Conservation (phyloP, 306 rosid genomes). For the Geum urbanum region DNA sequence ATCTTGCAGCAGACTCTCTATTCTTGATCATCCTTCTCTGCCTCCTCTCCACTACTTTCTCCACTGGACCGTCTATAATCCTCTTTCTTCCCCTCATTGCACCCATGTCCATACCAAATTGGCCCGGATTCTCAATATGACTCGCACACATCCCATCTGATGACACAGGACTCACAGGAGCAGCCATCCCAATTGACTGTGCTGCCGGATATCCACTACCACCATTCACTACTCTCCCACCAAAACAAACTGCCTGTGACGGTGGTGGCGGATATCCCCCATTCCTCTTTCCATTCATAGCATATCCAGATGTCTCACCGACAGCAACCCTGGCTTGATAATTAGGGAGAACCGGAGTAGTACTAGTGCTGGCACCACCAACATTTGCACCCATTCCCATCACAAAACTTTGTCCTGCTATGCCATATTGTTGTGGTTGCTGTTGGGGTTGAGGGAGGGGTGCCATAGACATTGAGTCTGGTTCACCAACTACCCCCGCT, state of each 20-base stretch:
- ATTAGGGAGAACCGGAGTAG: slow-evolving; percentile 27
- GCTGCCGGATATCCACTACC: slow-evolving; percentile 43
- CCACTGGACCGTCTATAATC: slow-evolving; percentile 70
- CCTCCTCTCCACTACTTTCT: slow-evolving; percentile 88
- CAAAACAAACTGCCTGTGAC: slow-evolving; percentile 36
- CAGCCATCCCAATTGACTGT: slow-evolving; percentile 38
- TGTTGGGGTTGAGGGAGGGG: slow-evolving; percentile 19
- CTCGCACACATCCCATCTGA: slow-evolving; percentile 54
- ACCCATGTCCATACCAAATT: slow-evolving; percentile 58
- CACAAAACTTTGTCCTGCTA: slow-evolving; percentile 31
- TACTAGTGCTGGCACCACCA: slow-evolving; percentile 10
- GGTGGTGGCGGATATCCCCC: slow-evolving; percentile 26
- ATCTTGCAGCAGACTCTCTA: slow-evolving; percentile 92
- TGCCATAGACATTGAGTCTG: not conserved
- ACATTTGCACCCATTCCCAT: slow-evolving; percentile 28
- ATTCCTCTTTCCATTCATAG: slow-evolving; percentile 46
- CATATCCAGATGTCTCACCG: slow-evolving; percentile 49
- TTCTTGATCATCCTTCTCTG: slow-evolving; percentile 98
- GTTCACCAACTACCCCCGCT: slow-evolving; percentile 82
- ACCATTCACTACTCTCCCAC: slow-evolving; percentile 60
- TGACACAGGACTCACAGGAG: slow-evolving; percentile 59
- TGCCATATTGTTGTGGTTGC: slow-evolving; percentile 37
- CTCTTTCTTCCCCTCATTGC: slow-evolving; percentile 73
- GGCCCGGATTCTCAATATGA: slow-evolving; percentile 42
- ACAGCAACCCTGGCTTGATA: slow-evolving; percentile 34